Percentiles rank a stretch among this genome's conserved stretches.
Evolutionary conservation across 257 asterid genomes (phyloP).

Genomic region (Leonotis leonurus): DNA sequence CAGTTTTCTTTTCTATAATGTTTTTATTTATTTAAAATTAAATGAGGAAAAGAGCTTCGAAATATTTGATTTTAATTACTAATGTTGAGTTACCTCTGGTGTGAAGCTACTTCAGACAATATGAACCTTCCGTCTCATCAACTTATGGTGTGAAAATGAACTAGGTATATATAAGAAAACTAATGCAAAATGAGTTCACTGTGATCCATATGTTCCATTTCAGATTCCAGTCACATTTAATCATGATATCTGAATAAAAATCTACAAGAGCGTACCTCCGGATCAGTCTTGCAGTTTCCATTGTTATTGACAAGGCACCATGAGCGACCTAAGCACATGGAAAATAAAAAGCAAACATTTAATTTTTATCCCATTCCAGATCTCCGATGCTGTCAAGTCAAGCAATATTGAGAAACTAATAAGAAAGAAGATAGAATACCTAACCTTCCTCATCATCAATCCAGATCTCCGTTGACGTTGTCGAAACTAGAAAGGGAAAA

Average conservation of each 20-base stretch:
- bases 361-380: neutral
- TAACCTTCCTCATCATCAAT: constrained; percentile 4
- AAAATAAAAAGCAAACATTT: neutral
- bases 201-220: neutral
- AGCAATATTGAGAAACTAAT: constrained; percentile 7
- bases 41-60: neutral
- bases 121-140: neutral
- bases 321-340: neutral
- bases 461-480: neutral
- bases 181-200: constrained; percentile 8
- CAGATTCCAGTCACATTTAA: neutral
- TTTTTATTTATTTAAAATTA: neutral
- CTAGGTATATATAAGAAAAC: neutral
- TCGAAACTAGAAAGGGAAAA: constrained; percentile 13
- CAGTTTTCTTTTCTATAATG: neutral
- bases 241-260: neutral
- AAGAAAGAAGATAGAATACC: neutral
- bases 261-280: constrained; percentile 5
- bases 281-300: neutral
- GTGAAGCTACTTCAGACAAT: neutral
- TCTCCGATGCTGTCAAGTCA: neutral
- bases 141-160: neutral
- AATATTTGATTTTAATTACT: neutral
- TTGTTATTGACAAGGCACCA: neutral
- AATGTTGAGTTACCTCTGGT: neutral